phyloP scores from a whole-genome alignment of 2,329 filamentous ascomycete species.

The Ceratocystis colombiana region DNA sequence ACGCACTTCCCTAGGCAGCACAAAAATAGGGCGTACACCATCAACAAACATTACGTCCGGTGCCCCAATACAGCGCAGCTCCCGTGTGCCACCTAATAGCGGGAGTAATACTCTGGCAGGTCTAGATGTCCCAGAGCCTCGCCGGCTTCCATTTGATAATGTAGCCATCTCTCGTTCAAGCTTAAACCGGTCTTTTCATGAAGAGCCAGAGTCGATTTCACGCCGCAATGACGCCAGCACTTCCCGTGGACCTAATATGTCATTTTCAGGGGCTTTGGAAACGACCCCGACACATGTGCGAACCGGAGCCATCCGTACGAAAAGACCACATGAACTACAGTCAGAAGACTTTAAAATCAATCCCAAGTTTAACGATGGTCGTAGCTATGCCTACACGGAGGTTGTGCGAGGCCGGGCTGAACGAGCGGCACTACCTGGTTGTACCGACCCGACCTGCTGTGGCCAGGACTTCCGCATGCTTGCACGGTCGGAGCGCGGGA shows the following conservation, averaged over 20 bases:
- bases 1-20: background rate
- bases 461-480: constrained; percentile 60
- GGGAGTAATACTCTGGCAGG: constrained; percentile 13
- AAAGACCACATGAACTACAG: constrained; percentile 42
- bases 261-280: constrained; percentile 11
- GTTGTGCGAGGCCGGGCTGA: constrained; percentile 61
- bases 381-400: constrained; percentile 62
- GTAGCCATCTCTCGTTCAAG: background rate
- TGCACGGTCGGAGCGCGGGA: constrained; percentile 44
- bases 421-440: constrained; percentile 62
- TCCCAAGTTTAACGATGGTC: constrained; percentile 57
- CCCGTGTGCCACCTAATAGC: background rate
- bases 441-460: constrained; percentile 66
- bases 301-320: constrained; percentile 15
- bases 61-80: background rate
- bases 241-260: background rate
- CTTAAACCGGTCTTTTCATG: constrained; percentile 12
- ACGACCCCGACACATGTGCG: background rate
- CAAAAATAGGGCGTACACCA: background rate
- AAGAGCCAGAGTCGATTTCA: constrained; percentile 15
- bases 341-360: constrained; percentile 77
- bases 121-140: constrained; percentile 22
- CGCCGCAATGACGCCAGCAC: background rate
- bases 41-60: background rate
- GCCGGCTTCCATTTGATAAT: constrained; percentile 21